Conservation (phyloP, 768 basidiomycete species). For the Mycena polygramma region DNA sequence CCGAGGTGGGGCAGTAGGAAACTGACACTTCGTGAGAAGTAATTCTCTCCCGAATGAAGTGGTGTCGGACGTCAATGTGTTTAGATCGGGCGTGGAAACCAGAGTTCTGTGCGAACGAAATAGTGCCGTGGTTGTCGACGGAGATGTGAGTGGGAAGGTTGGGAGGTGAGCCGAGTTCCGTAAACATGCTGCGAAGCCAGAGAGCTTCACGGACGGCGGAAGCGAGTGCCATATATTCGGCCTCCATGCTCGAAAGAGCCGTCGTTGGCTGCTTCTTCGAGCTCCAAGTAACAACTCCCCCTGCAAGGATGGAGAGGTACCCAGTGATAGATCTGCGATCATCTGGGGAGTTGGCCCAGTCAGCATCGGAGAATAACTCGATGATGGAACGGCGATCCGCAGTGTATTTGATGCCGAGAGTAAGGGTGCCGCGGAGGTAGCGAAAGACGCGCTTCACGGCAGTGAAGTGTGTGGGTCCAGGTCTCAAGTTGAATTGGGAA, state of each 20-base stretch:
- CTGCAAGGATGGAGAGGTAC: conserved; percentile 13
- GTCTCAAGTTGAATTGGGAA: conserved; percentile 40
- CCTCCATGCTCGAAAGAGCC: conserved; percentile 11
- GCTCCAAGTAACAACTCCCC: conserved; percentile 17
- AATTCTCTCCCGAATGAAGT: conserved; percentile 11
- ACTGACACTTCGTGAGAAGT: conserved; percentile 20
- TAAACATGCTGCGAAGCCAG: conserved; percentile 14
- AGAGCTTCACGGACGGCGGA: conserved; percentile 15
- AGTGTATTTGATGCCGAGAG: conserved; percentile 21
- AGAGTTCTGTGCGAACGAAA: conserved; percentile 7
- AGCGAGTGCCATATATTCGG: conserved; percentile 14
- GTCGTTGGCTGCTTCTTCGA: conserved; percentile 16
- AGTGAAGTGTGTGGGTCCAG: conserved; percentile 15
- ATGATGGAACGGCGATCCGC: conserved; percentile 1
- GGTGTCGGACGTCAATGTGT: background rate
- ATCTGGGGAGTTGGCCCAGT: conserved; percentile 18
- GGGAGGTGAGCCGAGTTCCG: conserved; percentile 3
- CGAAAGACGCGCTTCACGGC: conserved; percentile 15
- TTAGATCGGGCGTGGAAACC: conserved; percentile 17
- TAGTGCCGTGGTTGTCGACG: conserved; percentile 13
- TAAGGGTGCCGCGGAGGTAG: conserved; percentile 19
- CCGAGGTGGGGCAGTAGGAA: conserved; percentile 20
- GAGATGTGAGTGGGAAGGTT: conserved; percentile 4
- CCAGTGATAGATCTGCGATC: conserved; percentile 21
- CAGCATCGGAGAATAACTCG: conserved; percentile 20